Evolutionary conservation across 768 basidiomycete species (phyloP).

Genomic region (Sporobolomyces phaffii): DNA sequence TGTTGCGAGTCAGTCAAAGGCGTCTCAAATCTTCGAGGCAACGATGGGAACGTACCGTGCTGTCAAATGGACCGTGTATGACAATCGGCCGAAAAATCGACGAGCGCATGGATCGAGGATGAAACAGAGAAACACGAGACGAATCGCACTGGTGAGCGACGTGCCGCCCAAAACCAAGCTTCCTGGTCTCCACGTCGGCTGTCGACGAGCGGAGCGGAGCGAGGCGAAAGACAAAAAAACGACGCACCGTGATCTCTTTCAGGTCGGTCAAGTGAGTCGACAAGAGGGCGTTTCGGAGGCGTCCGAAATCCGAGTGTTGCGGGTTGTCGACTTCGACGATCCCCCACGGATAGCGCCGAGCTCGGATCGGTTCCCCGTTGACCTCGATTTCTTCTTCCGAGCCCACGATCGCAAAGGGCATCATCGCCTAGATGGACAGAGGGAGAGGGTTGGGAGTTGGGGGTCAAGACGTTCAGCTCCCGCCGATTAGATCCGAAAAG

Average conservation of each 20-base stretch:
- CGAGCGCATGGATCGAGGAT: no score
- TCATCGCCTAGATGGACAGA: slow-evolving; percentile 61
- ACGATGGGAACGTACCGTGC: slow-evolving; percentile 11
- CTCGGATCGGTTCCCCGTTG: slow-evolving; percentile 76
- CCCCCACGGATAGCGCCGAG: slow-evolving; percentile 96
- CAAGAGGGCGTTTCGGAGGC: slow-evolving; percentile 81
- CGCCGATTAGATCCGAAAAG: neutral
- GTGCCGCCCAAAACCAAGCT: no score
- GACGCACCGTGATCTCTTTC: slow-evolving; percentile 53
- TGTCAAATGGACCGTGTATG: neutral
- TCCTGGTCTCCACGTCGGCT: no score
- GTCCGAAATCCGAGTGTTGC: slow-evolving; percentile 98
- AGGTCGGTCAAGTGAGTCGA: slow-evolving; percentile 91
- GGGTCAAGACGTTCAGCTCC: no score
- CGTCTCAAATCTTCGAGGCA: no score
- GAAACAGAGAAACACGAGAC: neutral
- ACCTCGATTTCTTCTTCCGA: slow-evolving; percentile 95
- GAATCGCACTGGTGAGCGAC: neutral
- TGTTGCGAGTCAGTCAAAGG: no score
- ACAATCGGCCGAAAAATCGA: no score
- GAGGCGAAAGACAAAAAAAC: no score
- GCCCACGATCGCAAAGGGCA: slow-evolving; percentile 95
- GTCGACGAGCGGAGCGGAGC: no score
- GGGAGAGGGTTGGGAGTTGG: no score
- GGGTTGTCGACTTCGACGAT: slow-evolving; percentile 98